Evolutionary conservation across 1,139 yeast genomes (phyloP), one percentile per base, ranked within the genome.

Genomic region (Yamadazyma conglobata): DNA sequence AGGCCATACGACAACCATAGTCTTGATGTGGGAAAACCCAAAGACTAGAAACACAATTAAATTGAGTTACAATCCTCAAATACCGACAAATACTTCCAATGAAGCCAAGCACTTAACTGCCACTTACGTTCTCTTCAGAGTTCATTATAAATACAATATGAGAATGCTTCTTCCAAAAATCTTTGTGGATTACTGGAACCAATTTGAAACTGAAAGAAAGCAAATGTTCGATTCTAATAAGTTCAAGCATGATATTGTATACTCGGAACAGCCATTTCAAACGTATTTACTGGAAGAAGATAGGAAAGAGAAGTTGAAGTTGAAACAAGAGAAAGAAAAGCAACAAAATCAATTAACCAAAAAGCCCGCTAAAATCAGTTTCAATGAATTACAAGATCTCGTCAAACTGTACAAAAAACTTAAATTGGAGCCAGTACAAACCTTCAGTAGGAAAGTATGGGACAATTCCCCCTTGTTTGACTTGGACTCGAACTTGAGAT

Each of bases 21-120:
- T 70, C 27, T 51, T 89, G 18, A 73, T 78, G 6, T 82, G 81
- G 73, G 77, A 75, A 33, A 85, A 89, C 44, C 95, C 95, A 1
- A 87, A 86, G 49, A 79, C 95, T 0, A 76, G 76, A 27, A 88
- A 83, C 43, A 45, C 69, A 9, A 73, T 89, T 20, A 58, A 61
- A 7, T 68, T 87, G 3, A 64, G 69, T 33, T 73, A 82, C 66
- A 61, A 66, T 19, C 91, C 93, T 4, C 84, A 86, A 31, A 40
- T 67, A 6, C 67, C 78, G 0, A 85, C 82, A 46, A 81, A 74
- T 31, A 86, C 96, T 0, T 73, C 94, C 6, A 66, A 87, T 24
- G 97, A 89, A 47, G 96, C 97, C 2, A 70, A 96, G 30, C 95
- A 89, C 52, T 73, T 73, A 50, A 87, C 89, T 1, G 96, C 98